phyloP scores from a whole-genome alignment of 208 protist species.

The Strigomonas galati region DNA sequence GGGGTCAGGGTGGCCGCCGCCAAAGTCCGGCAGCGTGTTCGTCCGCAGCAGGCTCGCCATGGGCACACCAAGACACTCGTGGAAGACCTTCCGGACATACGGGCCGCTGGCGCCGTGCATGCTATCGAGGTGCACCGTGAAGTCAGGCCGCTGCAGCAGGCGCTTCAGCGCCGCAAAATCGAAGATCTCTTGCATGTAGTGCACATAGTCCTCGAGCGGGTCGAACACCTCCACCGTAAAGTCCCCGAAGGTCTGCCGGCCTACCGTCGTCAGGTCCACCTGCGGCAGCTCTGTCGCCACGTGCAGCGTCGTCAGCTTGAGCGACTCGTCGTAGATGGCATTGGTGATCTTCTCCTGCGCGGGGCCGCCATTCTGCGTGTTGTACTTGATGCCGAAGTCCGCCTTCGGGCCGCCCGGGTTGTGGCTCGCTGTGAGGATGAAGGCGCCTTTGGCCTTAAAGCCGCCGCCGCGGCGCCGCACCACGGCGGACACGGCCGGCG shows the following conservation, averaged over 20 bases:
- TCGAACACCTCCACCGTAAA: slow-evolving; percentile 93
- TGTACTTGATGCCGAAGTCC: slow-evolving; percentile 99
- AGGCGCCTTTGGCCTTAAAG: slow-evolving; percentile 68
- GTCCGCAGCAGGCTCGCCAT: slow-evolving; percentile 47
- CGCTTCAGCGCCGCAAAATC: slow-evolving; percentile 86
- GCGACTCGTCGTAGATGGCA: slow-evolving; percentile 90
- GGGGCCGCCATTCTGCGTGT: slow-evolving; percentile 96
- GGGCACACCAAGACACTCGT: slow-evolving; percentile 82
- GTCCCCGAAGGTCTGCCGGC: slow-evolving; percentile 45
- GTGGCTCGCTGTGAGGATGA: slow-evolving; percentile 98
- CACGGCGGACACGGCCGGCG: slow-evolving; percentile 94
- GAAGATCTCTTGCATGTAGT: slow-evolving; percentile 93
- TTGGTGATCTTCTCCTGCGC: slow-evolving; percentile 94
- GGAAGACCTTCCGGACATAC: slow-evolving; percentile 93
- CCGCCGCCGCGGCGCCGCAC: slow-evolving; percentile 79
- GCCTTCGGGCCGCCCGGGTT: slow-evolving; percentile 96
- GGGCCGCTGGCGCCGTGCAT: slow-evolving; percentile 95
- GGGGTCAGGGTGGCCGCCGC: slow-evolving; percentile 96
- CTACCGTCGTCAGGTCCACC: slow-evolving; percentile 56
- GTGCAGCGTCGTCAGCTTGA: slow-evolving; percentile 56
- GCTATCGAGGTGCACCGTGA: slow-evolving; percentile 91
- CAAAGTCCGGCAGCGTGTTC: slow-evolving; percentile 89
- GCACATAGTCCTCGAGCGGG: slow-evolving; percentile 85
- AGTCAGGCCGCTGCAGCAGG: slow-evolving; percentile 73
- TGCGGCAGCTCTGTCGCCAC: slow-evolving; percentile 50